phyloP scores from a whole-genome alignment of 345 rosid species.

The Eucalyptus pumila region DNA sequence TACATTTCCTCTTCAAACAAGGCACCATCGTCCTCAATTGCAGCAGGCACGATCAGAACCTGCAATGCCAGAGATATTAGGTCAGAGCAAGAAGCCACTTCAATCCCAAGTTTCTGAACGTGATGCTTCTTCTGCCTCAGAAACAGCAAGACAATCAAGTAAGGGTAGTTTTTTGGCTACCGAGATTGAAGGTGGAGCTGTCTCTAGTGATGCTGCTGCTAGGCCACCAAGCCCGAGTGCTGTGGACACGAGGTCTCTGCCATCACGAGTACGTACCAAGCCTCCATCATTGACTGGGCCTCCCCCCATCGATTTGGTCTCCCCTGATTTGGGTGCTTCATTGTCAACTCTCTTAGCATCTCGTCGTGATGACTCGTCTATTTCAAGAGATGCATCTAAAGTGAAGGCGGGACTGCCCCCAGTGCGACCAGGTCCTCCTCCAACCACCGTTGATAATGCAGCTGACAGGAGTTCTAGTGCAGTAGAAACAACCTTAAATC shows the following conservation, averaged over 20 bases:
- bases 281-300: slow-evolving; percentile 8
- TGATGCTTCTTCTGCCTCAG: slow-evolving; percentile 23
- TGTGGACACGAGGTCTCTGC: slow-evolving; percentile 13
- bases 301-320: slow-evolving; percentile 4
- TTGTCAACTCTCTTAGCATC: slow-evolving; percentile 14
- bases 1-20: slow-evolving; percentile 8
- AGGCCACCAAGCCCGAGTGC: slow-evolving; percentile 10
- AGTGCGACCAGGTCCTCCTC: slow-evolving; percentile 20
- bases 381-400: slow-evolving; percentile 6
- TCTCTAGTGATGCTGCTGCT: slow-evolving; percentile 22
- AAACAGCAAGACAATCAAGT: slow-evolving; percentile 28
- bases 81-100: slow-evolving; percentile 18
- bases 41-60: slow-evolving; percentile 9
- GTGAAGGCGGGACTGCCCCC: slow-evolving; percentile 31
- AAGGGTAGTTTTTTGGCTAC: slow-evolving; percentile 64
- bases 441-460: slow-evolving; percentile 13
- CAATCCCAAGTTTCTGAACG: slow-evolving; percentile 14
- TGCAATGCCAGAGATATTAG: slow-evolving; percentile 16
- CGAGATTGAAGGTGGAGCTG: slow-evolving; percentile 65
- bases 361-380: slow-evolving; percentile 10
- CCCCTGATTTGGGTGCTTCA: slow-evolving; percentile 14
- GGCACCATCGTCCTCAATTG: slow-evolving; percentile 1
- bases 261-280: slow-evolving; percentile 10
- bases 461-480: slow-evolving; percentile 21
- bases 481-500: slow-evolving; percentile 38